Percentiles rank a stretch among this genome's conserved stretches.
phyloP scores from a whole-genome alignment of 2,329 filamentous ascomycete genomes.

The Neophaeococcomyces mojaviensis region DNA sequence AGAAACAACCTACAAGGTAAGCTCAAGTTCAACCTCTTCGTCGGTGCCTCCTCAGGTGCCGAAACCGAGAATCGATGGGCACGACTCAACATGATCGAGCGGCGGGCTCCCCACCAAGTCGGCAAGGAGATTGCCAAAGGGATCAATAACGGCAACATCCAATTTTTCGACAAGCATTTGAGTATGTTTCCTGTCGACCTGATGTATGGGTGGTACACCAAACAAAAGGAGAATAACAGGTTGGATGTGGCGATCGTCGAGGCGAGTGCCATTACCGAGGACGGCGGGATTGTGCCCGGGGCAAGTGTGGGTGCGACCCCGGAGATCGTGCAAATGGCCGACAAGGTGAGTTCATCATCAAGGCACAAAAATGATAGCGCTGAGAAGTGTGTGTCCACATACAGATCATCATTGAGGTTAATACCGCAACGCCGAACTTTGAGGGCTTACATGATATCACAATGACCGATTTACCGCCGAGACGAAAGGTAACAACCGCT shows the following conservation, averaged over 20 bases:
- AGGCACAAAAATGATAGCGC: background rate
- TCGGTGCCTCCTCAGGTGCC: conserved; percentile 80
- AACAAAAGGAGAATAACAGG: conserved; percentile 64
- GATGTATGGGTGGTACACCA: conserved; percentile 70
- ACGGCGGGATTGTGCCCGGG: conserved; percentile 81
- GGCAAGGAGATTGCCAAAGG: conserved; percentile 84
- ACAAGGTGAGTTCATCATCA: conserved; percentile 51
- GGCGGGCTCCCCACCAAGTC: conserved; percentile 77
- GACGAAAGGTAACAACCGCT: conserved; percentile 52
- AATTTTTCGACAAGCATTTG: conserved; percentile 90
- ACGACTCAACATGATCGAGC: conserved; percentile 80
- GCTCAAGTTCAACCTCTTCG: conserved; percentile 79
- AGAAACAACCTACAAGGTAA: conserved; percentile 76
- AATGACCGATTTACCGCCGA: conserved; percentile 74
- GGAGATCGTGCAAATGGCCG: conserved; percentile 81
- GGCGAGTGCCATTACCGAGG: conserved; percentile 77
- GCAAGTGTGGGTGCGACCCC: conserved; percentile 79
- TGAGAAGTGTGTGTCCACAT: background rate
- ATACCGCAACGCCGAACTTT: conserved; percentile 76
- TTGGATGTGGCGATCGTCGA: conserved; percentile 81
- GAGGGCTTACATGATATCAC: conserved; percentile 87
- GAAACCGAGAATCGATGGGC: conserved; percentile 93
- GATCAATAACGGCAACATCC: conserved; percentile 80
- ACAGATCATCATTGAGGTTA: conserved; percentile 79
- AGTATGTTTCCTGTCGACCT: conserved; percentile 87